These are phyloP conservation scores for Cyclanthera cordifolia DNA, from an alignment of 306 rosid species.

Conservation along the genomic window DNA sequence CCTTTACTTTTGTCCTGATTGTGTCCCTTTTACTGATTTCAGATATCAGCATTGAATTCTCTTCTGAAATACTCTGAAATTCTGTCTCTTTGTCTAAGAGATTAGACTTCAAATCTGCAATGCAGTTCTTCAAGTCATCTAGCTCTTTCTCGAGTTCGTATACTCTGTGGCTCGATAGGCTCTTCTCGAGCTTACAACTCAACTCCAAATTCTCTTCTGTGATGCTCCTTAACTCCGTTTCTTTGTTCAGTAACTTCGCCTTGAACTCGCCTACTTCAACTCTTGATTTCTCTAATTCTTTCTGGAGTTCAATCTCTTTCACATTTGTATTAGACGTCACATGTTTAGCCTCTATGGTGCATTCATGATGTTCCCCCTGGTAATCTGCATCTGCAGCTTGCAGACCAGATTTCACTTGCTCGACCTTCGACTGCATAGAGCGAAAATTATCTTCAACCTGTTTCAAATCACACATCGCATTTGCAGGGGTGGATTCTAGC, in stretches of 20 bases:
- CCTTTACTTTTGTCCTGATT: conserved; percentile 24
- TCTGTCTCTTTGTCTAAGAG: conserved; percentile 89
- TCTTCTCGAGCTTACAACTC: conserved; percentile 41
- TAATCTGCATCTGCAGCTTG: conserved; percentile 46
- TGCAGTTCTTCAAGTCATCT: conserved; percentile 37
- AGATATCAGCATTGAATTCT: conserved; percentile 57
- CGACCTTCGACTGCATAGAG: conserved; percentile 40
- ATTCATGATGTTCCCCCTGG: conserved; percentile 48
- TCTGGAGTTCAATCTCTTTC: conserved; percentile 41
- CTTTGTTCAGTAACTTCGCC: conserved; percentile 66
- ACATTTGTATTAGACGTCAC: conserved; percentile 35
- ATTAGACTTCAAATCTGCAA: conserved; percentile 48
- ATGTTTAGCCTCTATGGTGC: conserved; percentile 52
- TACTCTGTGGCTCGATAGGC: conserved; percentile 33
- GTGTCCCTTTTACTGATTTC: conserved; percentile 37
- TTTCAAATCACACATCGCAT: conserved; percentile 16
- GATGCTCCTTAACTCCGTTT: conserved; percentile 74
- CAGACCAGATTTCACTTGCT: conserved; percentile 30
- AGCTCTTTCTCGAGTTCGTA: conserved; percentile 36
- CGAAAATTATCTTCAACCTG: conserved; percentile 26
- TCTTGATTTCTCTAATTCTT: conserved; percentile 40
- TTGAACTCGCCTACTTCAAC: conserved; percentile 58
- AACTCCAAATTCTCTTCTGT: conserved; percentile 74
- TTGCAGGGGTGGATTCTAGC: conserved; percentile 22
- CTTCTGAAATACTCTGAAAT: conserved; percentile 69